A percentile compares a stretch with the other conserved stretches of the same genome.
Evolutionary conservation across 2,329 filamentous ascomycete genomes (phyloP).

Genomic region (Juglanconis oblonga): DNA sequence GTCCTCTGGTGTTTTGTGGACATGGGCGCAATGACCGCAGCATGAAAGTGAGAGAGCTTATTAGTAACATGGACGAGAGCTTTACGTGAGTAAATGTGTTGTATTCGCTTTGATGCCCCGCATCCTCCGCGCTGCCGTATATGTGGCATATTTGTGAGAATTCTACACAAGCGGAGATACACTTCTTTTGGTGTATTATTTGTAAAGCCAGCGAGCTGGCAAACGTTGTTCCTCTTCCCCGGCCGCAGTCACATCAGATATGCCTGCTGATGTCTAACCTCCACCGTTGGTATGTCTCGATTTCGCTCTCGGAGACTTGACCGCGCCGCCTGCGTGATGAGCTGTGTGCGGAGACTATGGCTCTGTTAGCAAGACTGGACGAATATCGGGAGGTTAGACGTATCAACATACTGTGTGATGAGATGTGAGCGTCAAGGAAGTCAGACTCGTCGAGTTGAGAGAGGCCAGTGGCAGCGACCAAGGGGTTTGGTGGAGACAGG

Average conservation of each 20-base stretch:
- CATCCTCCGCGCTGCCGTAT: slow-evolving; percentile 1
- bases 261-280: slow-evolving; percentile 4
- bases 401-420: background rate
- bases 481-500: background rate
- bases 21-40: too few relatives aligned
- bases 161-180: background rate
- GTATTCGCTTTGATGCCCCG: background rate
- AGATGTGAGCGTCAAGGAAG: slow-evolving; percentile 1
- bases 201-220: background rate
- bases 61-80: too few relatives aligned
- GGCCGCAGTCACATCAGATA: background rate
- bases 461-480: background rate
- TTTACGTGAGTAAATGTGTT: background rate
- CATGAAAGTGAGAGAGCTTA: too few relatives aligned
- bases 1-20: too few relatives aligned
- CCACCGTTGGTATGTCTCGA: slow-evolving; percentile 6
- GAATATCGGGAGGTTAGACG: background rate
- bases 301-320: slow-evolving; percentile 5
- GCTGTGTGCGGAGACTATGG: background rate
- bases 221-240: background rate
- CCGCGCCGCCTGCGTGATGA: background rate
- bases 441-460: slow-evolving; percentile 6
- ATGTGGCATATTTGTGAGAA: background rate
- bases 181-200: background rate
- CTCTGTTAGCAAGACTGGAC: background rate